Evolutionary conservation across 1,284 basidiomycete genomes (phyloP), one percentile per base, ranked within the genome.

Genomic region (Malassezia sp.): DNA sequence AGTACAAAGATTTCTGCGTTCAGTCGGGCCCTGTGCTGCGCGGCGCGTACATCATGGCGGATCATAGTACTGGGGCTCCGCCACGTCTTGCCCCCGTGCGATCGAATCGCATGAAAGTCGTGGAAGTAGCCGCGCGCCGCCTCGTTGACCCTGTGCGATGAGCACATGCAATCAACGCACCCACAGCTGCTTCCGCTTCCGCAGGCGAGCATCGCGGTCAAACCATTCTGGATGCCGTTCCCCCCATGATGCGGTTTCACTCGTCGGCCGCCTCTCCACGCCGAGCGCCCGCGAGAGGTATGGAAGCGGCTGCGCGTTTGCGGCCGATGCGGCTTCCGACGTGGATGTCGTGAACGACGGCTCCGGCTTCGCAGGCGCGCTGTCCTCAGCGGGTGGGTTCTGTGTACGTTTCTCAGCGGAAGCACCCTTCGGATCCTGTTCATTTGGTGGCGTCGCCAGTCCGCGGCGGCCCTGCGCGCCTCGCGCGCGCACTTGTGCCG

Each of bases 41-140:
- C 10, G n/a, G 7, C 7, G 53, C 53, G 21, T 23, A 54, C 54
- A 12, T 67, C 63, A n/a, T 56, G 35, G 9, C 52, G 52, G 59
- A 96, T 88, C 53, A 95, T 76, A 10, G 85, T 85, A 20, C 77
- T 79, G 0, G 90, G 90, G 11, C 86, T 88, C 44, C 90, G 79
- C 89, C 88, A 97, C 9, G 85, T 84, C 74, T 97, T 97, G 17
- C 91, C 91, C 7, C 88, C 89, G 59, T 87, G 79, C 31, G 78
- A 78, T 42, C 82, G 75, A 14, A 86, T 82, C 57, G 81, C 80
- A 62, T 87, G 85, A 47, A 85, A 77, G 66, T 96, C 91, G 56
- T 84, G 78, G 63, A 89, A 96, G 71, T 96, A 93, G 0, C 89
- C 88, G 60, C 82, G 83, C 12, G 80, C 79, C 0, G 82, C 85